Base-by-base conservation (phyloP, 441 rosid genomes). In the Brassica balearica region DNA sequence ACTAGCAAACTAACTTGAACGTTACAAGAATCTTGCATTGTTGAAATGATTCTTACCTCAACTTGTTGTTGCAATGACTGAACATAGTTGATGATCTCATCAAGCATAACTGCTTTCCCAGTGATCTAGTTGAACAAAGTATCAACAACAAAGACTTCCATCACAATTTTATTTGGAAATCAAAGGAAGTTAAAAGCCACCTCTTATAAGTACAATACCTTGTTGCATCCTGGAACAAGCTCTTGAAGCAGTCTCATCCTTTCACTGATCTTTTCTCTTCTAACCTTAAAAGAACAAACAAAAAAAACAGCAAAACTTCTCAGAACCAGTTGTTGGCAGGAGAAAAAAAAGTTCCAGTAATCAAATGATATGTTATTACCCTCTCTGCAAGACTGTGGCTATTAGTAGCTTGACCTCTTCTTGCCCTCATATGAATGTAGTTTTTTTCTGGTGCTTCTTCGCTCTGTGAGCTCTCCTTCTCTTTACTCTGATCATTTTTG, bases 321-420 rank as follows among this genome's bases (percentile, higher is more conserved):
- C 63, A 55, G 55, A 34, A 61, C 46, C 46, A 61, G 36, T 38
- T 2, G 61, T 10, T 58, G 15, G 6, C 27, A 22, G 4, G 65
- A 64, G 25, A 23, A 64, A 34, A 74, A 27, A 69, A 25, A 25
- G 27, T 25, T 25, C 27, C 27, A 25, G 27, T 46, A 63, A 41
- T n/a, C 63, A 65, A 27, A 32, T n/a, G 58, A 70, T 8, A 55
- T 10, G 29, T 68, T 12, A 12, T 65, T 89, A 93, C 99, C 90
- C 98, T 92, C 82, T 95, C 97, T 32, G 98, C 98, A 68, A 95
- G 94, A 84, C 96, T 95, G 82, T 95, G 98, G 82, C 98, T 92
- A 81, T 93, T 93, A 65, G 99, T 93, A 75, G 99, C 98, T 76
- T 90, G 96, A 72, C 98, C 99, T 79, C 97, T 88, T 84, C 93